Evolutionary conservation across 768 basidiomycete genomes (phyloP).

Genomic region (Trametes cinnabarina): DNA sequence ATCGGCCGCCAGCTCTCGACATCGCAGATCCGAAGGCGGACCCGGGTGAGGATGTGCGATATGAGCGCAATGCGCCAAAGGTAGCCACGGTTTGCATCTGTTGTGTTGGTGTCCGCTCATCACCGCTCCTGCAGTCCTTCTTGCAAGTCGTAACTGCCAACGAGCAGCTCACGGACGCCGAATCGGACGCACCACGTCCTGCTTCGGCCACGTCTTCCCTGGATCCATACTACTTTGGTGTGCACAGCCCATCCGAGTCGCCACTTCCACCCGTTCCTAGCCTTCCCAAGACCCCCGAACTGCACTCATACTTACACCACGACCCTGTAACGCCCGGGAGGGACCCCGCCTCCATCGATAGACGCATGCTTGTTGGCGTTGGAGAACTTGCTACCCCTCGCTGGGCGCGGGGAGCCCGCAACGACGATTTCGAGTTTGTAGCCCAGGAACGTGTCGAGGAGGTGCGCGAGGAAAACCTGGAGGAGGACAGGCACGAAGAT

Average conservation of each 20-base stretch:
- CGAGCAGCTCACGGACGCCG: constrained; percentile 42
- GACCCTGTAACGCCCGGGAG: constrained; percentile 71
- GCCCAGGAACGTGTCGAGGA: constrained; percentile 35
- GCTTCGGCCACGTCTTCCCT: constrained; percentile 76
- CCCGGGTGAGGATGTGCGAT: constrained; percentile 40
- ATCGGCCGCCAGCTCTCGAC: constrained; percentile 53
- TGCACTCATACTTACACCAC: constrained; percentile 33
- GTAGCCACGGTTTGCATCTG: constrained; percentile 25
- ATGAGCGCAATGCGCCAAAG: constrained; percentile 41
- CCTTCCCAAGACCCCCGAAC: constrained; percentile 62
- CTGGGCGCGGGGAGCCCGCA: constrained; percentile 64
- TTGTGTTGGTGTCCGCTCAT: constrained; percentile 17
- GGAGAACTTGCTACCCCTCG: constrained; percentile 97
- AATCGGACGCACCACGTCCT: constrained; percentile 56
- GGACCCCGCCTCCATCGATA: constrained; percentile 79
- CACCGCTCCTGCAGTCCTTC: constrained; percentile 36
- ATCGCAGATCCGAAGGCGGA: constrained; percentile 38
- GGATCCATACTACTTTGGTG: constrained; percentile 86
- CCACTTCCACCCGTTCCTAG: constrained; percentile 49
- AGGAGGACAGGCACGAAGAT: constrained; percentile 25
- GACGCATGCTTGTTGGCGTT: constrained; percentile 86
- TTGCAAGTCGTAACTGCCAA: constrained; percentile 45
- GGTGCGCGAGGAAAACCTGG: constrained; percentile 31
- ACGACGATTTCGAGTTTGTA: constrained; percentile 30
- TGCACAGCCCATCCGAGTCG: constrained; percentile 66